These are phyloP conservation scores for Apophysomyces trapeziformis DNA, from an alignment of 371 early-diverging fungal genomes.

Conservation along the genomic window DNA sequence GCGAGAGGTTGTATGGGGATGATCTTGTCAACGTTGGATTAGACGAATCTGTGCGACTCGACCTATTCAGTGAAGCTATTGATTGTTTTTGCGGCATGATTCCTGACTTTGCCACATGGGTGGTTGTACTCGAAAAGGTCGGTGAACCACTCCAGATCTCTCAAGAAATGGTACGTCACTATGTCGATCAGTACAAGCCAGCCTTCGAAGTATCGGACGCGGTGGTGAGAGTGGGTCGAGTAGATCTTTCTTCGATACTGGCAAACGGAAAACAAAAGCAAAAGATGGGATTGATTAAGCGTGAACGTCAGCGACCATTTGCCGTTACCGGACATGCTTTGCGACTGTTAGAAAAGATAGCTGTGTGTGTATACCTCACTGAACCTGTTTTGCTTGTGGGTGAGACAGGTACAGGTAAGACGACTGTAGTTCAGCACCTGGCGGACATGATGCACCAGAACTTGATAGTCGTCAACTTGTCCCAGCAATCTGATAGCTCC, in stretches of 20 bases:
- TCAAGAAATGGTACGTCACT: slow-evolving; percentile 71
- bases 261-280: slow-evolving; percentile 38
- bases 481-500: slow-evolving; percentile 97
- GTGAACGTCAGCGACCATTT: slow-evolving; percentile 64
- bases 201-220: slow-evolving; percentile 48
- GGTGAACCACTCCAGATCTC: slow-evolving; percentile 81
- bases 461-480: slow-evolving; percentile 95
- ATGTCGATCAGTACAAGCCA: slow-evolving; percentile 77
- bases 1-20: slow-evolving; percentile 38
- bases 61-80: slow-evolving; percentile 82
- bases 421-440: slow-evolving; percentile 96
- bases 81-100: slow-evolving; percentile 92
- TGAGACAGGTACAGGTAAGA: slow-evolving; percentile 99
- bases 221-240: slow-evolving; percentile 71
- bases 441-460: slow-evolving; percentile 79
- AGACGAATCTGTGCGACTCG: slow-evolving; percentile 54
- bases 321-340: slow-evolving; percentile 82
- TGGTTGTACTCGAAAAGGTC: slow-evolving; percentile 60
- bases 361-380: slow-evolving; percentile 77
- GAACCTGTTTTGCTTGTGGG: slow-evolving; percentile 97
- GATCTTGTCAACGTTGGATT: slow-evolving; percentile 29
- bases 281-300: slow-evolving; percentile 35
- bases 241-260: slow-evolving; percentile 55
- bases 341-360: slow-evolving; percentile 83
- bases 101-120: slow-evolving; percentile 69